Percentiles rank a stretch among this genome's conserved stretches.
These are phyloP conservation scores for Lyophyllum atratum DNA, from an alignment of 768 basidiomycete genomes.

Conservation along the genomic window DNA sequence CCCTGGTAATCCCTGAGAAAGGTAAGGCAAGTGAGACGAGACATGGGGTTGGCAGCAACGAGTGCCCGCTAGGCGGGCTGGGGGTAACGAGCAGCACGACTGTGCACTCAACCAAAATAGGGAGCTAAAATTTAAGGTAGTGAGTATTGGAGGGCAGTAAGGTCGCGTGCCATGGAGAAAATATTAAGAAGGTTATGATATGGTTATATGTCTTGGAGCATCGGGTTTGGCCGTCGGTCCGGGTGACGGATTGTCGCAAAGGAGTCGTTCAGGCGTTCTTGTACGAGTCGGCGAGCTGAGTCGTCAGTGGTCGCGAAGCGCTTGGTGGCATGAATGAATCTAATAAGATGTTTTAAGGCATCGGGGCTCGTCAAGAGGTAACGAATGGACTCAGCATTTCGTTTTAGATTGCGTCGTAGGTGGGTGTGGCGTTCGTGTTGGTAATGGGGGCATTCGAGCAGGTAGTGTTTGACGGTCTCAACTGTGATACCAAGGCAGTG, in stretches of 20 bases:
- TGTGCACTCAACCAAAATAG: background rate
- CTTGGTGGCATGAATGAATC: background rate
- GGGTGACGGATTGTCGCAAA: too few species aligned
- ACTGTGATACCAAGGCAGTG: conserved; percentile 9
- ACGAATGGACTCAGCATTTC: conserved; percentile 6
- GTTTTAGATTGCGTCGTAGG: background rate
- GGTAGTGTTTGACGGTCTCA: conserved; percentile 1
- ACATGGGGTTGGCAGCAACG: background rate
- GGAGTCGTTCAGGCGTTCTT: background rate
- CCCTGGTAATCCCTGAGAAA: background rate
- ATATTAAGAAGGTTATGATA: background rate
- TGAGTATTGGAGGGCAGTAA: background rate
- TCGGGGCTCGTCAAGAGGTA: background rate
- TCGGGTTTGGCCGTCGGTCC: too few species aligned
- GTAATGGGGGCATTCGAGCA: conserved; percentile 4
- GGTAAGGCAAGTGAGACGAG: background rate
- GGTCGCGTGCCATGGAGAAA: background rate
- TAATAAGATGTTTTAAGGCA: background rate
- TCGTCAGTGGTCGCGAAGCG: background rate
- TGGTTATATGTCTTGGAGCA: background rate
- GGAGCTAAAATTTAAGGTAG: background rate
- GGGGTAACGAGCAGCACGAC: background rate
- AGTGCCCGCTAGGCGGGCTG: background rate
- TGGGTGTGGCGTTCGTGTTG: background rate
- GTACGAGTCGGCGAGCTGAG: background rate